A percentile compares a stretch with the other conserved stretches of the same genome.
These are phyloP conservation scores for Phaffia rhodozyma DNA, from an alignment of 1,284 basidiomycete genomes.

Conservation along the genomic window DNA sequence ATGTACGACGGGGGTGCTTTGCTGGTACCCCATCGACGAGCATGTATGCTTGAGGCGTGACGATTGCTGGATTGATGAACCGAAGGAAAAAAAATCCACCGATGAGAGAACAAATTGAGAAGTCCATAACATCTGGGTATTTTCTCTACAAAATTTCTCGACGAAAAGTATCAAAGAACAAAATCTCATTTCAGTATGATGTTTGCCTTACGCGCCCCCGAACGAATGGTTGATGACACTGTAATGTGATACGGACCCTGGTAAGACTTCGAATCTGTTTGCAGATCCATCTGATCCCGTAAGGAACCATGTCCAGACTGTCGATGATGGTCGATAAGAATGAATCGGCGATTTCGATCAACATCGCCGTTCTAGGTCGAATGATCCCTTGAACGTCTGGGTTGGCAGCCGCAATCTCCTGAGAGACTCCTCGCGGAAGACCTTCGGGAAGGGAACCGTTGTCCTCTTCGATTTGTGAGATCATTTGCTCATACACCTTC, in stretches of 20 bases:
- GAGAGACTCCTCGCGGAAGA: constrained; percentile 79
- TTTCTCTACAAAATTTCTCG: constrained; percentile 55
- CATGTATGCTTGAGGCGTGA: constrained; percentile 99
- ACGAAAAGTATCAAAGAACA: constrained; percentile 13
- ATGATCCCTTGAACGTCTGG: constrained; percentile 94
- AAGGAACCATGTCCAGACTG: constrained; percentile 92
- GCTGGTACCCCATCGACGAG: constrained; percentile 93
- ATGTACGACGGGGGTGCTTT: constrained; percentile 87
- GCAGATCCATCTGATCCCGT: constrained; percentile 99
- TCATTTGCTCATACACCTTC: constrained; percentile 95
- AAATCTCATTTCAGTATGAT: neutral
- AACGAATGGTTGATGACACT: constrained; percentile 9
- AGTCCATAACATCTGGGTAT: constrained; percentile 94
- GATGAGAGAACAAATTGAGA: constrained; percentile 94
- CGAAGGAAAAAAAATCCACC: constrained; percentile 99
- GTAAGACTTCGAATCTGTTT: constrained; percentile 96
- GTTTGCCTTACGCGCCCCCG: neutral
- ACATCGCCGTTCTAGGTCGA: constrained; percentile 86
- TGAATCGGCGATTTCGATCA: constrained; percentile 97
- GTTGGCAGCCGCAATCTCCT: constrained; percentile 86
- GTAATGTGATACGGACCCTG: constrained; percentile 46
- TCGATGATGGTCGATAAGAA: constrained; percentile 97
- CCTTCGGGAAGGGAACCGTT: constrained; percentile 79
- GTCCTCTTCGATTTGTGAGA: constrained; percentile 94
- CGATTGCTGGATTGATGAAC: constrained; percentile 99